Conservation (phyloP, 768 basidiomycete species). For the Tylopilus subfusipes region DNA sequence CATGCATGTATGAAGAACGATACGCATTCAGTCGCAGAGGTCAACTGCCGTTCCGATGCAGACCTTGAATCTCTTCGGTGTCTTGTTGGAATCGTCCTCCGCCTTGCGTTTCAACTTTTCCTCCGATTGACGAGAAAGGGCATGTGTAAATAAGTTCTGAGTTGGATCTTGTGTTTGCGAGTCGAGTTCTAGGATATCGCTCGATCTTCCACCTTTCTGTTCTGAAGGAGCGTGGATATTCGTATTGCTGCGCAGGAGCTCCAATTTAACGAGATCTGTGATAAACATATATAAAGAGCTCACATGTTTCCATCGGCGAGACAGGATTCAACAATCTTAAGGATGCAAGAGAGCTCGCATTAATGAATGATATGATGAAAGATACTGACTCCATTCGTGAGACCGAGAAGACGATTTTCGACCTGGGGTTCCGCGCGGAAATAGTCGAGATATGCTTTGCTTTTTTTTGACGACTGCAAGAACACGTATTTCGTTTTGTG, state of each 20-base stretch:
- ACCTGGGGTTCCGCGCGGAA: constrained; percentile 60
- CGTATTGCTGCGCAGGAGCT: constrained; percentile 1
- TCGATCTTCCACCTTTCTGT: background rate
- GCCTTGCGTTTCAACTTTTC: constrained; percentile 36
- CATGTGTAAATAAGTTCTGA: constrained; percentile 24
- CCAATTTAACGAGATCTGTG: background rate
- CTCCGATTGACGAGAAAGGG: constrained; percentile 15
- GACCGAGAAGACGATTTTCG: constrained; percentile 59
- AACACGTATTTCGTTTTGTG: constrained; percentile 60
- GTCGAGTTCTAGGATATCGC: constrained; percentile 12
- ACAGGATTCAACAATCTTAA: constrained; percentile 8
- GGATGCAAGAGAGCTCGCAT: background rate
- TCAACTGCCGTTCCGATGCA: constrained; percentile 68
- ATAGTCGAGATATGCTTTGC: constrained; percentile 57
- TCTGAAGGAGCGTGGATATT: background rate
- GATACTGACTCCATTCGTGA: constrained; percentile 52
- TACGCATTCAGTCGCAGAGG: constrained; percentile 57
- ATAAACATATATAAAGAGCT: background rate
- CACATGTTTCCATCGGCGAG: constrained; percentile 15
- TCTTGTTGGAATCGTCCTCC: constrained; percentile 10
- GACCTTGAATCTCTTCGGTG: constrained; percentile 63
- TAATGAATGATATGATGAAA: background rate
- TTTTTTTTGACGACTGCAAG: constrained; percentile 43
- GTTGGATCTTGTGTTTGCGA: constrained; percentile 43
- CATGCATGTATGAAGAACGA: background rate